phyloP scores from a whole-genome alignment of 1,284 basidiomycete species.

The Ustilago crameri region DNA sequence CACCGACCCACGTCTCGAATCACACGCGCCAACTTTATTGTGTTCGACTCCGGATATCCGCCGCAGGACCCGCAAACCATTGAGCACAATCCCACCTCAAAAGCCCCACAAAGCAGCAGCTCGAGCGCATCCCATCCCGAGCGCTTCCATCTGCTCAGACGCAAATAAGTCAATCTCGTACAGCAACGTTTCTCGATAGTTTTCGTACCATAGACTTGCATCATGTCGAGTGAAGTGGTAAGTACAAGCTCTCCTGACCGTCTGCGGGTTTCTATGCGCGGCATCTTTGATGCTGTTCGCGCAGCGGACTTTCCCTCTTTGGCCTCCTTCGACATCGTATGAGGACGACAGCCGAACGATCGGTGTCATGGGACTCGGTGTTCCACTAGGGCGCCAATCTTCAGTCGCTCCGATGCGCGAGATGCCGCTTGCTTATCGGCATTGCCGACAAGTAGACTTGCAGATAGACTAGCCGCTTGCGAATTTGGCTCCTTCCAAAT shows the following conservation, averaged over 20 bases:
- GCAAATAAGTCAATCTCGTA: too few species aligned
- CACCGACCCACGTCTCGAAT: not conserved
- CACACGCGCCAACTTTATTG: not conserved
- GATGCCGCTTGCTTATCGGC: too few species aligned
- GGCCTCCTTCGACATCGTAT: too few species aligned
- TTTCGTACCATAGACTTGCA: slow-evolving; percentile 2
- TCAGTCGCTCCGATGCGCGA: too few species aligned
- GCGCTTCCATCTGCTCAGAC: too few species aligned
- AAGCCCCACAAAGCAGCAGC: too few species aligned
- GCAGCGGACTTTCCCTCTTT: not conserved
- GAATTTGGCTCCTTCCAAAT: not conserved
- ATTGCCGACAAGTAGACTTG: too few species aligned
- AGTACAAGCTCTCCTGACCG: not conserved
- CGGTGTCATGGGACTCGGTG: too few species aligned
- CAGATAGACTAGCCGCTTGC: too few species aligned
- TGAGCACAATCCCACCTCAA: not conserved
- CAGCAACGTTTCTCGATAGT: not conserved
- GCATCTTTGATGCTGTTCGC: not conserved
- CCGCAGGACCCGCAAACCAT: not conserved
- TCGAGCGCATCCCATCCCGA: too few species aligned
- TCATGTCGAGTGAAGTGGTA: slow-evolving; percentile 23
- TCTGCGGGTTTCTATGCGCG: not conserved
- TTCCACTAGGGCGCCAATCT: too few species aligned
- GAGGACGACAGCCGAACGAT: too few species aligned
- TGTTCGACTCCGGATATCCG: not conserved